Conservation (phyloP, 768 basidiomycete genomes). For the Coprinopsis sp. region DNA sequence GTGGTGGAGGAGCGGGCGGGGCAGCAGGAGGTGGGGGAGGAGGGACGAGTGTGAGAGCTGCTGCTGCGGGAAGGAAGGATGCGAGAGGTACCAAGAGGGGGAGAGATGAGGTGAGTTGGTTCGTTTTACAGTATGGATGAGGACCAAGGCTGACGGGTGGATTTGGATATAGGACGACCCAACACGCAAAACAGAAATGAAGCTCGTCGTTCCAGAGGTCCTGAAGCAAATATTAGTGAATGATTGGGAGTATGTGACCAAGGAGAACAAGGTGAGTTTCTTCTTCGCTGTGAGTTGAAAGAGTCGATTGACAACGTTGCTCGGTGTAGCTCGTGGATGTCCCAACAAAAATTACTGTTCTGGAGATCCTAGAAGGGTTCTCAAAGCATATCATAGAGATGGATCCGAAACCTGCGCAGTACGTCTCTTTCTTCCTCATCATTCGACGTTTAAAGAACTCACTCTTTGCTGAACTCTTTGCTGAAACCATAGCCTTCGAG, state of each 20-base stretch:
- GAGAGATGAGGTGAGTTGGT: conserved; percentile 61
- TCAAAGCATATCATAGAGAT: conserved; percentile 53
- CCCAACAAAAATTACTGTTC: conserved; percentile 75
- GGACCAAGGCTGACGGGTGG: not conserved
- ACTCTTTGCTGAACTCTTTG: not conserved
- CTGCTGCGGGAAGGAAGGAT: conserved; percentile 48
- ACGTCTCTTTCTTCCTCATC: conserved; percentile 17
- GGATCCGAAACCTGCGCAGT: conserved; percentile 48
- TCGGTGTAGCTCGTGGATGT: conserved; percentile 71
- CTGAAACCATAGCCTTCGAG: conserved; percentile 47
- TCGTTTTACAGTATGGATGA: conserved; percentile 1
- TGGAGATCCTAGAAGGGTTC: conserved; percentile 75
- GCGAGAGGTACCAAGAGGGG: conserved; percentile 66
- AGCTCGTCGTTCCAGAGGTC: conserved; percentile 83
- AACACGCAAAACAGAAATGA: conserved; percentile 81
- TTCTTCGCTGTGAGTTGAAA: not conserved
- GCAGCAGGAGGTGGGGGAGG: conserved; percentile 23
- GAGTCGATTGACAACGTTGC: not conserved
- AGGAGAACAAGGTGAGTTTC: conserved; percentile 74
- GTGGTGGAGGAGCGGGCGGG: conserved; percentile 21
- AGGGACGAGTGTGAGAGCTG: conserved; percentile 20
- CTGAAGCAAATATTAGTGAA: conserved; percentile 89
- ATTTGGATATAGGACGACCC: conserved; percentile 57
- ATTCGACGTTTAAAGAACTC: not conserved
- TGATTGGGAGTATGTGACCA: conserved; percentile 97